Conservation (phyloP, 306 rosid species). For the Trifolium pratense region DNA sequence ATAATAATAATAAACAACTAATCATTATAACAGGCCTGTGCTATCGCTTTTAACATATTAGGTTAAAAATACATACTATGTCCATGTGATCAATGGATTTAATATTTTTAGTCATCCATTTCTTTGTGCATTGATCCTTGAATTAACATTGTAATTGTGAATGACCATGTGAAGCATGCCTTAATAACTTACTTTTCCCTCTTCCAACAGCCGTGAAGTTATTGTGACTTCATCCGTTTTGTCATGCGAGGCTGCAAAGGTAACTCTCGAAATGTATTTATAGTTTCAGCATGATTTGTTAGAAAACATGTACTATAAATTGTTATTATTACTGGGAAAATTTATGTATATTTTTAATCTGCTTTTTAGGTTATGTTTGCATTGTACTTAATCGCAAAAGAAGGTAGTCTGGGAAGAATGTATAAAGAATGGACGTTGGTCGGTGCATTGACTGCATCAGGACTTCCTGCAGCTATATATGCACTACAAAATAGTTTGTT, state of each 20-base stretch:
- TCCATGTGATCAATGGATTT: slow-evolving; percentile 25
- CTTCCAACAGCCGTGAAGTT: slow-evolving; percentile 73
- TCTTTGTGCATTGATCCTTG: slow-evolving; percentile 26
- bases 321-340: slow-evolving; percentile 14
- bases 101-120: slow-evolving; percentile 25
- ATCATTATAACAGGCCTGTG: background rate
- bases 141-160: slow-evolving; percentile 18
- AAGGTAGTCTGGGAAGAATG: slow-evolving; percentile 65
- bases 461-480: slow-evolving; percentile 93
- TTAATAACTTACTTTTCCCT: slow-evolving; percentile 34
- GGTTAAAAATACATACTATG: background rate
- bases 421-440: slow-evolving; percentile 82
- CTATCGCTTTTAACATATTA: background rate
- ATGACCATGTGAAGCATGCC: slow-evolving; percentile 25
- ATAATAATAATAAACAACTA: slow-evolving; percentile 27
- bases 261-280: slow-evolving; percentile 38
- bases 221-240: slow-evolving; percentile 95
- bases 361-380: slow-evolving; percentile 70
- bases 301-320: slow-evolving; percentile 24
- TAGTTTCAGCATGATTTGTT: slow-evolving; percentile 29
- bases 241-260: slow-evolving; percentile 86
- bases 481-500: slow-evolving; percentile 95
- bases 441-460: slow-evolving; percentile 93
- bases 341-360: slow-evolving; percentile 35
- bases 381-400: slow-evolving; percentile 77